A percentile compares a stretch with the other conserved stretches of the same genome.
phyloP scores from a whole-genome alignment of 208 protist species.

The Trypanosoma congolense region DNA sequence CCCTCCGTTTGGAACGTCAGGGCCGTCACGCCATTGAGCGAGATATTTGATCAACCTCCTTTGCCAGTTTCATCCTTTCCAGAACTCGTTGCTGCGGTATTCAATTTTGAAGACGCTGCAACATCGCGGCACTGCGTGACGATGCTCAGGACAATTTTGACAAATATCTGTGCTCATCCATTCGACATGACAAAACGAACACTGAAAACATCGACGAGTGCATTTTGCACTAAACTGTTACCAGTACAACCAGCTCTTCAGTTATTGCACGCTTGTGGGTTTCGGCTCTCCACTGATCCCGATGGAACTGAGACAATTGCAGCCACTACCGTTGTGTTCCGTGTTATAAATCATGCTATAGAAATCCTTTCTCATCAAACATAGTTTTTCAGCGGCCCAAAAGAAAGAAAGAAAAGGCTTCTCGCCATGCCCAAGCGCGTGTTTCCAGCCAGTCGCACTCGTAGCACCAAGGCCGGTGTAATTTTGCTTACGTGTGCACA shows the following conservation, averaged over 20 bases:
- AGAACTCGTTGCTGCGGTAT: slow-evolving; percentile 26
- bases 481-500: no score
- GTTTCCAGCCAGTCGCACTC: no score
- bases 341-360: slow-evolving; percentile 32
- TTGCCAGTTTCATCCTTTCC: slow-evolving; percentile 11
- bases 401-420: no score
- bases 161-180: slow-evolving; percentile 52
- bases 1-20: slow-evolving; percentile 32
- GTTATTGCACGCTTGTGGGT: slow-evolving; percentile 60
- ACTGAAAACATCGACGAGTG: slow-evolving; percentile 46
- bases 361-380: slow-evolving; percentile 3
- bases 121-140: slow-evolving; percentile 27
- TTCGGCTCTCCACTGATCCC: slow-evolving; percentile 44
- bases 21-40: slow-evolving; percentile 16
- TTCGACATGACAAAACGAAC: slow-evolving; percentile 69
- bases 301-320: slow-evolving; percentile 33
- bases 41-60: slow-evolving; percentile 27
- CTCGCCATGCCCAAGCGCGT: no score
- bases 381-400: no score
- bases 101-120: slow-evolving; percentile 13
- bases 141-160: slow-evolving; percentile 54
- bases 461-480: no score
- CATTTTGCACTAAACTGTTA: slow-evolving; percentile 43
- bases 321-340: slow-evolving; percentile 59
- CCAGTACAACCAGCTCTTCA: slow-evolving; percentile 39